Evolutionary conservation across 441 rosid genomes (phyloP).

Genomic region (Cnidoscolus chayamansa): DNA sequence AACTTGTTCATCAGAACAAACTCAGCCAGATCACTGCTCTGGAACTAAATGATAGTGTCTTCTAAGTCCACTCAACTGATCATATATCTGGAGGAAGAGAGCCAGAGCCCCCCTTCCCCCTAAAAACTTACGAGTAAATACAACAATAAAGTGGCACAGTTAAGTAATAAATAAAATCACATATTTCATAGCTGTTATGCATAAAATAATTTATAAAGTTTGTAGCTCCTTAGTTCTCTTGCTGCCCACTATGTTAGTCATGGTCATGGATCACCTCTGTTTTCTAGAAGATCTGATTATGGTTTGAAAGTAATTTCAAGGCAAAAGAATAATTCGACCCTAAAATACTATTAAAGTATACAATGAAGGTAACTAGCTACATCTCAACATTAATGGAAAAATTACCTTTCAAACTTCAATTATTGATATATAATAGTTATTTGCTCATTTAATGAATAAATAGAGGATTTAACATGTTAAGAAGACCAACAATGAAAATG

Average conservation of each 20-base stretch:
- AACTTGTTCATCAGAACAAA: constrained; percentile 21
- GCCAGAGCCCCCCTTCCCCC: no score
- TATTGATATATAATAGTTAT: background rate
- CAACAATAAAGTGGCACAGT: no score
- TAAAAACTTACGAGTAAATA: no score
- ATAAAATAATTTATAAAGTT: background rate
- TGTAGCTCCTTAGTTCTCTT: background rate
- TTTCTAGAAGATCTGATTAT: background rate
- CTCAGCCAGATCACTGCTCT: constrained; percentile 11
- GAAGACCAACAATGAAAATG: background rate
- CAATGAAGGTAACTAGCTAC: background rate
- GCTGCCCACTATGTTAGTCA: background rate
- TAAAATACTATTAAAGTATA: no score
- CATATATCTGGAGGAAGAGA: no score
- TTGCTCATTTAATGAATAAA: background rate
- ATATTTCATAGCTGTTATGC: background rate
- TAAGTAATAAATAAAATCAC: background rate
- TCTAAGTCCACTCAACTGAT: no score
- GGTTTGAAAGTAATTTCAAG: no score
- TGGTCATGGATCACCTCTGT: no score
- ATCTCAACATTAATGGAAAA: background rate
- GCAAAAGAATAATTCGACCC: no score
- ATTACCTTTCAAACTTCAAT: background rate
- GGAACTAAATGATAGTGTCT: constrained; percentile 8
- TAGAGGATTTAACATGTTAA: background rate